Base-by-base conservation (phyloP, 2,329 filamentous ascomycete species). In the Monilinia aucupariae region DNA sequence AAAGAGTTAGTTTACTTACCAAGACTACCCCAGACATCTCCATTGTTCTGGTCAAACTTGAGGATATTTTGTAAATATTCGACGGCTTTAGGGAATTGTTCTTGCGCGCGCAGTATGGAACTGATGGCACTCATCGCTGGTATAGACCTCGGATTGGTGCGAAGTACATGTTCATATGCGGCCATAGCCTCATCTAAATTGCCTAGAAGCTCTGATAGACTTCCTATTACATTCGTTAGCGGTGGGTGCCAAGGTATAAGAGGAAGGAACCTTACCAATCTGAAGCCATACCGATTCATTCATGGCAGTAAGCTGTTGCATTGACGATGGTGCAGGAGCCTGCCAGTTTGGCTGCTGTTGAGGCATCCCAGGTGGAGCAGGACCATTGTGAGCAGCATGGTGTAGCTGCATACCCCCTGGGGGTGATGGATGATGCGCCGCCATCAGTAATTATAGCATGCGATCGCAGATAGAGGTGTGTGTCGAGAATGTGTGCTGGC, bases 11-110 rank as follows among this genome's bases (percentile, higher is more conserved):
- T 20, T 12, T 61, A 75, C 84, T 68, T 81, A 94, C 91, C 93
- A 37, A 97, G 81, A 74, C 92, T 96, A 54, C 93, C 93, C 94
- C 93, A 97, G 51, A 94, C 92, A 76, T 97, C 94, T 64, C 94
- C 94, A 74, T 96, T 97, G 69, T 86, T 88, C 43, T 81, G 84
- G 68, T 99, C 94, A 32, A 97, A 81, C 77, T 96, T 96, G 61
- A 97, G 78, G 64, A 97, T 96, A 66, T 88, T 90, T 71, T 94
- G 88, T 60, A 97, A 82, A 74, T 93, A 97, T 72, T 97, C 93
- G 59, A 97, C 89, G 0, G 94, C 94, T 74, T 94, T 94, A 51
- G 90, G 88, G 71, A 96, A 99, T 51, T 96, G 90, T 75, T 97
- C 94, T 72, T 92, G 91, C 45, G 90, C 92, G 69, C 96, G 87